Conservation (phyloP, 1,139 yeast genomes). For the Kluyveromyces sp. region DNA sequence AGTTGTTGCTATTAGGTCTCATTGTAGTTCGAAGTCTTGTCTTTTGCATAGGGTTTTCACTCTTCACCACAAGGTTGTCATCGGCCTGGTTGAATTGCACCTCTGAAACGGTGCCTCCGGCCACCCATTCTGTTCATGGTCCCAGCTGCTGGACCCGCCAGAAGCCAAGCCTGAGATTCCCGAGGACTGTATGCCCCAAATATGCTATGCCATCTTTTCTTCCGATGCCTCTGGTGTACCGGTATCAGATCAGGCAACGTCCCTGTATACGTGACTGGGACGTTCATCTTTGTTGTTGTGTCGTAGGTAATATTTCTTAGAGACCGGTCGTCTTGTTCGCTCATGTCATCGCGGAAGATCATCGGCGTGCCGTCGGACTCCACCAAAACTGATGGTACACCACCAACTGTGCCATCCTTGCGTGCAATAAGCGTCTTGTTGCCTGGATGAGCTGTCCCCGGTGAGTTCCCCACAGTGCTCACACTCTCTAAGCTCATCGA, state of each 20-base stretch:
- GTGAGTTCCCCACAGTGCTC: background rate
- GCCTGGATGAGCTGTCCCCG: background rate
- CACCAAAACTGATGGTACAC: background rate
- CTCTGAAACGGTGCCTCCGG: background rate
- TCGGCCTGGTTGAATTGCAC: slow-evolving; percentile 9
- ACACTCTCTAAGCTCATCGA: background rate
- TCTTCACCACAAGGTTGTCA: slow-evolving; percentile 14
- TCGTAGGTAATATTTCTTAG: slow-evolving; percentile 9
- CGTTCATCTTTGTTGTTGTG: slow-evolving; percentile 11
- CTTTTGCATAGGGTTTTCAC: slow-evolving; percentile 11
- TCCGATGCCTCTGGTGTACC: slow-evolving; percentile 16
- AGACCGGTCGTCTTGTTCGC: background rate
- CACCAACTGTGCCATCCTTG: background rate
- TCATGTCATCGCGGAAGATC: background rate
- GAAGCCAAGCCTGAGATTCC: background rate
- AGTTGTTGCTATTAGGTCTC: slow-evolving; percentile 10
- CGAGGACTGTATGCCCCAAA: background rate
- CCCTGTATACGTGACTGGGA: slow-evolving; percentile 19
- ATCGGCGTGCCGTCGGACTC: background rate
- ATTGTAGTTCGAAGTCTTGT: slow-evolving; percentile 19
- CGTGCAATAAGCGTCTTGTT: background rate
- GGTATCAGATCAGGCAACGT: slow-evolving; percentile 24
- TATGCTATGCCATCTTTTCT: slow-evolving; percentile 9
- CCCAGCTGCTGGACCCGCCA: background rate
- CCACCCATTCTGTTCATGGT: background rate